phyloP scores from a whole-genome alignment of 2,329 filamentous ascomycete genomes.

The Colletotrichum sp. region DNA sequence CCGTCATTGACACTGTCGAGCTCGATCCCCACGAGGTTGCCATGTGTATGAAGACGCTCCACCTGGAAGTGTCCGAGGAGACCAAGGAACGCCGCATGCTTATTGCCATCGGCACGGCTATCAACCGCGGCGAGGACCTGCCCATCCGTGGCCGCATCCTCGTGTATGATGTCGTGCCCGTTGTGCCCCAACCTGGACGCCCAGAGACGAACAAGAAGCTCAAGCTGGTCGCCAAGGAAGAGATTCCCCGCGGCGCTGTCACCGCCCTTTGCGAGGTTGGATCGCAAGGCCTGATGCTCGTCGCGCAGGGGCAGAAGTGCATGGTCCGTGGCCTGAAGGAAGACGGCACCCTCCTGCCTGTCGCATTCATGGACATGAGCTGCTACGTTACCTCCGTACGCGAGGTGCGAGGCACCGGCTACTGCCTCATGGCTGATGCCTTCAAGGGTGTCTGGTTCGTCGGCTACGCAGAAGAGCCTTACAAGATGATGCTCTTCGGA shows the following conservation, averaged over 20 bases:
- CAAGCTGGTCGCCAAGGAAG: constrained; percentile 86
- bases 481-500: constrained; percentile 91
- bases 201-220: constrained; percentile 87
- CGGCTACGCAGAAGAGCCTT: constrained; percentile 95
- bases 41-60: constrained; percentile 81
- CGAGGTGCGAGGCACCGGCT: constrained; percentile 80
- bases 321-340: constrained; percentile 97
- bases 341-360: constrained; percentile 88
- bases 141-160: constrained; percentile 85
- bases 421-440: constrained; percentile 88
- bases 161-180: constrained; percentile 89
- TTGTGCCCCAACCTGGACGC: constrained; percentile 85
- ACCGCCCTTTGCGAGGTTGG: constrained; percentile 86
- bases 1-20: constrained; percentile 75
- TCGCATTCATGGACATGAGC: constrained; percentile 98
- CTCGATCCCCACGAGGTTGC: constrained; percentile 79
- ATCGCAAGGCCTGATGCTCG: constrained; percentile 85
- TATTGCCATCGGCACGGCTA: constrained; percentile 83
- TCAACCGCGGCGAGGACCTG: constrained; percentile 89
- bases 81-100: constrained; percentile 86
- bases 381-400: constrained; percentile 89
- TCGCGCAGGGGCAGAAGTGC: constrained; percentile 94
- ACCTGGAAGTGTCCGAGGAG: constrained; percentile 87
- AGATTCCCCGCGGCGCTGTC: constrained; percentile 89
- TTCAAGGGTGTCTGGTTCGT: constrained; percentile 96